A percentile compares a stretch with the other conserved stretches of the same genome.
Conservation (phyloP, 106 monocot genomes). For the Dendrobium chrysotoxum region DNA sequence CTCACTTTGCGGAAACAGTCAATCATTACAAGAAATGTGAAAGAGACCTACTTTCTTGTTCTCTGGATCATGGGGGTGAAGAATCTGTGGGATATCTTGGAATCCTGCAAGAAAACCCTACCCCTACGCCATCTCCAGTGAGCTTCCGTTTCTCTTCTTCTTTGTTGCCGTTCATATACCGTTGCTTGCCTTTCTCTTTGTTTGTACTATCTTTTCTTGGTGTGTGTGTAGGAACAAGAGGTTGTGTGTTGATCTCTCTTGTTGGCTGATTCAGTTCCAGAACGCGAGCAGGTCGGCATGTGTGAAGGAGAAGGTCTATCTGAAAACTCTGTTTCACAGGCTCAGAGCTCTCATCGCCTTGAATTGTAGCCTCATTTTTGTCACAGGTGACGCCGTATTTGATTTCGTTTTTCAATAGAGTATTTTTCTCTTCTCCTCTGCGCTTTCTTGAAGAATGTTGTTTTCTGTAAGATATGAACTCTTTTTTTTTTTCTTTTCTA, state of each 20-base stretch:
- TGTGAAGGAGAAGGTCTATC: constrained; percentile 60
- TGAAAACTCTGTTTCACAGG: constrained; percentile 72
- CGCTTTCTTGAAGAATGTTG: too few species aligned
- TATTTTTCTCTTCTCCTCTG: too few species aligned
- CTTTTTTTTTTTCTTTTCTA: too few species aligned
- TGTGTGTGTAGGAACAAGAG: constrained; percentile 74
- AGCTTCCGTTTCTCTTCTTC: constrained; percentile 3
- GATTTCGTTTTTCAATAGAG: too few species aligned
- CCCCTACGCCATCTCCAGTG: constrained; percentile 91
- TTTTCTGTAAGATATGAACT: too few species aligned
- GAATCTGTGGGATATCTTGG: constrained; percentile 92
- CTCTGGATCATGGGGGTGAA: constrained; percentile 66
- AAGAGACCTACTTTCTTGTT: background rate
- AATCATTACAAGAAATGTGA: background rate
- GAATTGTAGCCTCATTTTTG: constrained; percentile 78
- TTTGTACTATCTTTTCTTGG: background rate
- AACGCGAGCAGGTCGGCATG: constrained; percentile 32
- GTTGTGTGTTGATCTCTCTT: constrained; percentile 87
- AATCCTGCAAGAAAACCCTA: constrained; percentile 93
- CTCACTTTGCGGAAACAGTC: too few species aligned
- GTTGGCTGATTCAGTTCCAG: constrained; percentile 78
- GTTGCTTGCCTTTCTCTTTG: background rate
- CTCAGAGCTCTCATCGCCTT: constrained; percentile 80
- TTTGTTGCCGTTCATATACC: background rate
- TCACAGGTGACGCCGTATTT: constrained; percentile 37